Percentiles rank a stretch among this genome's conserved stretches.
Evolutionary conservation across 164 flowering plant genomes (phyloP).

Genomic region (Pachysandra terminalis): DNA sequence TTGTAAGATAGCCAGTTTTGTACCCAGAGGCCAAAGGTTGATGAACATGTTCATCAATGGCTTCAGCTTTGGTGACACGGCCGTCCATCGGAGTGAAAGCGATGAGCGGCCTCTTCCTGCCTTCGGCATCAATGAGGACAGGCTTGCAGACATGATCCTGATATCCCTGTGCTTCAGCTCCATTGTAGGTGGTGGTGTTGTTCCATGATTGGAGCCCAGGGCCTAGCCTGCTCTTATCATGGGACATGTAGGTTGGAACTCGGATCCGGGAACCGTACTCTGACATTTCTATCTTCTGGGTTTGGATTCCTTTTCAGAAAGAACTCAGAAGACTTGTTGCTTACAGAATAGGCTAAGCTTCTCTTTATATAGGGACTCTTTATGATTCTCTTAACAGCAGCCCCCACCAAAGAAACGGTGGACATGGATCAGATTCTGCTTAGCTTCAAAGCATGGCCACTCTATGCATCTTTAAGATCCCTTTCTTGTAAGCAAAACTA

Average conservation of each 20-base stretch:
- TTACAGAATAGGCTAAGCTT: slow-evolving; percentile 1
- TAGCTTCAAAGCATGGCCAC: background rate
- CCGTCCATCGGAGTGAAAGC: slow-evolving; percentile 5
- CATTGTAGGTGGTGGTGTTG: slow-evolving; percentile 11
- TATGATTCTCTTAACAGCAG: no score
- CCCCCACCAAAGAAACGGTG: background rate
- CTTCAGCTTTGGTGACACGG: slow-evolving; percentile 22
- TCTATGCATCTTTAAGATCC: background rate
- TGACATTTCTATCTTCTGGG: slow-evolving; percentile 12
- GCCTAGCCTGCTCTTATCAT: slow-evolving; percentile 6
- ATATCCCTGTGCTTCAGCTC: slow-evolving; percentile 9
- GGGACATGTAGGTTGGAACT: slow-evolving; percentile 2
- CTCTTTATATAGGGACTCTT: slow-evolving; percentile 16
- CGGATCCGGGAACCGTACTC: slow-evolving; percentile 7
- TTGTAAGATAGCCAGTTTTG: slow-evolving; percentile 9
- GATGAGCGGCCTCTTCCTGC: slow-evolving; percentile 27
- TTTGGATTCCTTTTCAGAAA: background rate
- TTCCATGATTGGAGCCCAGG: slow-evolving; percentile 12
- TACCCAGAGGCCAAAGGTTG: slow-evolving; percentile 16
- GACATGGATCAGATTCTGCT: slow-evolving; percentile 12
- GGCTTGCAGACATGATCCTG: slow-evolving; percentile 32
- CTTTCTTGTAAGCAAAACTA: background rate
- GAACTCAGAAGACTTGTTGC: background rate
- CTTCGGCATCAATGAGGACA: slow-evolving; percentile 34
- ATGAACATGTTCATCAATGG: slow-evolving; percentile 17